These are phyloP conservation scores for Entelexis paramagnoliae DNA, from an alignment of 1,139 yeast species.

Conservation along the genomic window DNA sequence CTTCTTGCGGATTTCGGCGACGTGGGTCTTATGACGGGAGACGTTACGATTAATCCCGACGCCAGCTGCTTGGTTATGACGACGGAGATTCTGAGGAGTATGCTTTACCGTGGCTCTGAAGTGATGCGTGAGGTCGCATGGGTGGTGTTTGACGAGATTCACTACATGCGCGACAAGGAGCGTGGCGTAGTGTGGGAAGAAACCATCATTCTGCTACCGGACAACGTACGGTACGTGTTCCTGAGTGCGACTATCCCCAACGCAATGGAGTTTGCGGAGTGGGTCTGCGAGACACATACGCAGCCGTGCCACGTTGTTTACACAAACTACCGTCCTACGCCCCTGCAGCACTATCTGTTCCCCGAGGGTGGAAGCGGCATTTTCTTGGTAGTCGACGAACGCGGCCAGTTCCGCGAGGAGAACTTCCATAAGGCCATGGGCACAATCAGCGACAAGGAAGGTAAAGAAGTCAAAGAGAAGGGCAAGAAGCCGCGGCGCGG, in stretches of 20 bases:
- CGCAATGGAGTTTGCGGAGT: slow-evolving; percentile 96
- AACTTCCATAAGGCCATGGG: slow-evolving; percentile 97
- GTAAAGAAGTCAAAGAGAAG: slow-evolving; percentile 58
- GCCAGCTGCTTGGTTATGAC: slow-evolving; percentile 97
- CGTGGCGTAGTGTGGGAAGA: slow-evolving; percentile 99
- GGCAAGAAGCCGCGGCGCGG: slow-evolving; percentile 72
- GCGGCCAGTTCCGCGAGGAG: slow-evolving; percentile 90
- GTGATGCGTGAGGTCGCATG: slow-evolving; percentile 93
- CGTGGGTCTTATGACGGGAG: slow-evolving; percentile 95
- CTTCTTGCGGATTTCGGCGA: slow-evolving; percentile 73
- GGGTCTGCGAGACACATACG: slow-evolving; percentile 90
- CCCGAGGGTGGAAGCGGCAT: slow-evolving; percentile 98
- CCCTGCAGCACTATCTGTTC: slow-evolving; percentile 89
- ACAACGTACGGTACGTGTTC: slow-evolving; percentile 77
- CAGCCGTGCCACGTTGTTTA: slow-evolving; percentile 99
- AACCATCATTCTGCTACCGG: slow-evolving; percentile 91
- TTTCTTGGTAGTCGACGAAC: slow-evolving; percentile 93
- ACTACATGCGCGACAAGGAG: slow-evolving; percentile 90
- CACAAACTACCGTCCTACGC: slow-evolving; percentile 98
- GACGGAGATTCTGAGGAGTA: slow-evolving; percentile 86
- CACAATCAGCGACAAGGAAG: slow-evolving; percentile 67
- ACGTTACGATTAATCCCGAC: slow-evolving; percentile 93
- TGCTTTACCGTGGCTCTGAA: slow-evolving; percentile 95
- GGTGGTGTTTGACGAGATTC: slow-evolving; percentile 96
- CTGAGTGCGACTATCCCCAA: slow-evolving; percentile 96